Base-by-base conservation (phyloP, 2,329 filamentous ascomycete species). In the Phialocephala subalpina region DNA sequence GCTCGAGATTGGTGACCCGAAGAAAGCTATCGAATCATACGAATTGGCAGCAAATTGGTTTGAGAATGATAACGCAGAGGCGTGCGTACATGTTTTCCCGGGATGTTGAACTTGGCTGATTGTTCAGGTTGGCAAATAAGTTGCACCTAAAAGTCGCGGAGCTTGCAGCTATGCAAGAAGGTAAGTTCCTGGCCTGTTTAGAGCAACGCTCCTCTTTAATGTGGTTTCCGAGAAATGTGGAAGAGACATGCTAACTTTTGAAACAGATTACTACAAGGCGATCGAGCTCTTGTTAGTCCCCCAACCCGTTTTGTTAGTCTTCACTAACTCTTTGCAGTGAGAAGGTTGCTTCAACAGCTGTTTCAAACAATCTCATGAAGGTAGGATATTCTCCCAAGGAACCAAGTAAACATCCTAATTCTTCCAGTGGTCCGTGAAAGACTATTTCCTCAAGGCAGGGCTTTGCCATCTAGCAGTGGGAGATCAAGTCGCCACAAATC, bases 381-480 rank as follows among this genome's bases (percentile, higher is more conserved):
- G 29, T 33, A 33, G 9, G 29, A 33, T 33, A 33, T n/a, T n/a
- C 29, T 33, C 29, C 29, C 29, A 33, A 33, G 29, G 4, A 9
- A 33, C 4, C 4, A 9, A 33, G 29, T 5, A 33, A 33, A 33
- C 4, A 33, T 33, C 9, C 29, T 33, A 9, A 33, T 33, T 33
- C 9, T 33, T 33, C 29, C 9, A 33, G 77, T 97, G 93, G 87
- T 93, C 89, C 57, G 93, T 98, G 70, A 98, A 97, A 80, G 94
- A 97, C 71, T 97, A 97, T 81, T 90, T 97, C 75, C 86, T 98
- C 75, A 97, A 97, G 82, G 93, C 93, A 0, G 94, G 94, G 36
- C 92, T 98, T 77, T 97, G 94, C 82, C 91, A 97, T 78, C 85
- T 98, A 42, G 88, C 87, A 45, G 84, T 82, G 20, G 83, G 84